A percentile compares a stretch with the other conserved stretches of the same genome.
Conservation (phyloP, 345 rosid species). For the Populus nigra region DNA sequence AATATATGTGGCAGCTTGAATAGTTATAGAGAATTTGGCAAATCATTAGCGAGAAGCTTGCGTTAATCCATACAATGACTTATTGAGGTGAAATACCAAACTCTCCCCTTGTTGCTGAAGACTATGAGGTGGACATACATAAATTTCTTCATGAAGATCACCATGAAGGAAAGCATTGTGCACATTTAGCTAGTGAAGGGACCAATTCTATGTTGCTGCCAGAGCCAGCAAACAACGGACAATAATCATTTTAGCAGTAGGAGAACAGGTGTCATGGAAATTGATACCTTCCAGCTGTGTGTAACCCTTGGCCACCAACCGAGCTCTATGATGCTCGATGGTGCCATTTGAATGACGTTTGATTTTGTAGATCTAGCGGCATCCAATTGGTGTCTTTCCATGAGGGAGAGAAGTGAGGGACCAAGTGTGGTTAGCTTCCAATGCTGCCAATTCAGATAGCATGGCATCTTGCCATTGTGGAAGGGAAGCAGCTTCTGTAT, state of each 20-base stretch:
- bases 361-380: no score
- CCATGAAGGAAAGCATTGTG: neutral
- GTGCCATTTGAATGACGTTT: no score
- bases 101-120: neutral
- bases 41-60: neutral
- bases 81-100: neutral
- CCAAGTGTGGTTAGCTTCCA: neutral
- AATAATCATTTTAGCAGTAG: neutral
- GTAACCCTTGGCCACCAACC: no score
- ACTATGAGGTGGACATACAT: neutral
- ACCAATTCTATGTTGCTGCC: neutral
- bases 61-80: neutral
- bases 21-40: neutral
- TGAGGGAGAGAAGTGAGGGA: neutral
- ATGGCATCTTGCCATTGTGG: conserved; percentile 3
- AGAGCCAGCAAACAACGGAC: neutral
- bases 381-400: no score
- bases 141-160: neutral
- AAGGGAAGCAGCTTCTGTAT: neutral
- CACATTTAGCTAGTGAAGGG: neutral
- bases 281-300: neutral
- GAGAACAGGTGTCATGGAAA: neutral
- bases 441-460: neutral
- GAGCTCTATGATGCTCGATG: no score
- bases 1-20: neutral